These are phyloP conservation scores for Grosmannia huntii DNA, from an alignment of 2,329 filamentous ascomycete species.

Conservation along the genomic window DNA sequence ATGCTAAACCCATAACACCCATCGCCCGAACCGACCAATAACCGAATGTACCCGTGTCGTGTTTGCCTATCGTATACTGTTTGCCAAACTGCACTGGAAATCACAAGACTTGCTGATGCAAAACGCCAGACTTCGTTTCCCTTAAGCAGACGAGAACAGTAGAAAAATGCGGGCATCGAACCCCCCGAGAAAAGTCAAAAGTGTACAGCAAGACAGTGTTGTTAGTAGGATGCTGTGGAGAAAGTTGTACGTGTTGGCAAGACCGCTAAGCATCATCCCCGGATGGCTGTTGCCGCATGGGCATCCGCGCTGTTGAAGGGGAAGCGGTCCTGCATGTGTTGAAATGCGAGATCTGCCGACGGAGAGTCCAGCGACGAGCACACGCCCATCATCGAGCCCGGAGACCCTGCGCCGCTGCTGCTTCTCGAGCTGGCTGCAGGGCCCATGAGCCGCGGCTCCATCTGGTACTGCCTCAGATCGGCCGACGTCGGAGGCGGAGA, in stretches of 20 bases:
- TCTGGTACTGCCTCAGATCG: not conserved
- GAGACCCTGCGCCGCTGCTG: conserved; percentile 19
- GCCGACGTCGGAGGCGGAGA: not conserved
- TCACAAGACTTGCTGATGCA: not conserved
- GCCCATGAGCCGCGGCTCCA: conserved; percentile 17
- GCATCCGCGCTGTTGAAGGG: conserved; percentile 33
- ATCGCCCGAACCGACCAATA: not conserved
- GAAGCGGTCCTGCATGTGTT: conserved; percentile 33
- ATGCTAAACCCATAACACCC: not conserved
- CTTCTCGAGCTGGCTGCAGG: conserved; percentile 4
- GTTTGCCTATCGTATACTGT: not conserved
- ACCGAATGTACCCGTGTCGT: not conserved
- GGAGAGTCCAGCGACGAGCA: conserved; percentile 36
- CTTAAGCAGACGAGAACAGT: not conserved
- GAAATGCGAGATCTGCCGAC: conserved; percentile 27
- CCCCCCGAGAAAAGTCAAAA: not conserved
- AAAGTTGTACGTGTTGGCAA: not conserved
- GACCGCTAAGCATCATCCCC: conserved; percentile 13
- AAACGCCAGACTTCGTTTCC: not conserved
- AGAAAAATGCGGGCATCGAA: not conserved
- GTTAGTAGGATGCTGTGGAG: not conserved
- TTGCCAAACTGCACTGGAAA: not conserved
- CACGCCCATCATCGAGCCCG: conserved; percentile 29
- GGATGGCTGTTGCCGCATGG: conserved; percentile 37
- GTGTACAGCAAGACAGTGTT: not conserved